A percentile compares a stretch with the other conserved stretches of the same genome.
Evolutionary conservation across 75 land plant species (phyloP).

Genomic region (Ceratopteris richardii): DNA sequence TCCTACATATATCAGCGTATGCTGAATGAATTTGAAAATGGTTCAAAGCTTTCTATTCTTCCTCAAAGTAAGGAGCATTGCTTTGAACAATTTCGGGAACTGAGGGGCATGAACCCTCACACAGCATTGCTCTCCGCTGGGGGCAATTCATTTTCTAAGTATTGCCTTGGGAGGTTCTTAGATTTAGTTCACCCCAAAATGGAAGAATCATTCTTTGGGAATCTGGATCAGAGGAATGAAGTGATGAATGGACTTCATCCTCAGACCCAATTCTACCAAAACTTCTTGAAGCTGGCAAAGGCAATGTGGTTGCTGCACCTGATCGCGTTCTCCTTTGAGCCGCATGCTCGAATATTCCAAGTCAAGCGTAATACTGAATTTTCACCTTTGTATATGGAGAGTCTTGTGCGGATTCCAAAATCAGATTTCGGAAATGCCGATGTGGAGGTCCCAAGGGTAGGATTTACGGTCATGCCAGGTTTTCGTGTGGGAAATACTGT

Average conservation of each 20-base stretch:
- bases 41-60: too few relatives aligned
- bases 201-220: constrained; percentile 84
- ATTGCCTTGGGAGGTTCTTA: constrained; percentile 66
- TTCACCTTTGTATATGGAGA: constrained; percentile 86
- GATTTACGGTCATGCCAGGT: constrained; percentile 89
- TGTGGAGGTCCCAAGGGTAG: constrained; percentile 32
- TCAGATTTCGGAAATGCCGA: constrained; percentile 19
- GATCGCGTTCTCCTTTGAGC: constrained; percentile 70
- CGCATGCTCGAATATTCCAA: constrained; percentile 65
- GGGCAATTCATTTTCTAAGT: constrained; percentile 41
- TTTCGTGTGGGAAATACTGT: constrained; percentile 60
- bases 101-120: too few relatives aligned
- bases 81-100: too few relatives aligned
- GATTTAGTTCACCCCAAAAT: constrained; percentile 68
- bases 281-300: constrained; percentile 73
- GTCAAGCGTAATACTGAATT: constrained; percentile 60
- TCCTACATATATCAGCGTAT: constrained; percentile 67
- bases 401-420: constrained; percentile 51
- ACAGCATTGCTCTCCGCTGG: too few relatives aligned
- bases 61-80: too few relatives aligned
- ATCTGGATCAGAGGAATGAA: constrained; percentile 71
- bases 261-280: constrained; percentile 66
- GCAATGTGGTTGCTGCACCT: constrained; percentile 83
- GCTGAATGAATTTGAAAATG: constrained; percentile 64
- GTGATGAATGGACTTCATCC: constrained; percentile 74